Evolutionary conservation across 1,284 basidiomycete species (phyloP), one percentile per base, ranked within the genome.

Genomic region (Cutaneotrichosporon mucoides): DNA sequence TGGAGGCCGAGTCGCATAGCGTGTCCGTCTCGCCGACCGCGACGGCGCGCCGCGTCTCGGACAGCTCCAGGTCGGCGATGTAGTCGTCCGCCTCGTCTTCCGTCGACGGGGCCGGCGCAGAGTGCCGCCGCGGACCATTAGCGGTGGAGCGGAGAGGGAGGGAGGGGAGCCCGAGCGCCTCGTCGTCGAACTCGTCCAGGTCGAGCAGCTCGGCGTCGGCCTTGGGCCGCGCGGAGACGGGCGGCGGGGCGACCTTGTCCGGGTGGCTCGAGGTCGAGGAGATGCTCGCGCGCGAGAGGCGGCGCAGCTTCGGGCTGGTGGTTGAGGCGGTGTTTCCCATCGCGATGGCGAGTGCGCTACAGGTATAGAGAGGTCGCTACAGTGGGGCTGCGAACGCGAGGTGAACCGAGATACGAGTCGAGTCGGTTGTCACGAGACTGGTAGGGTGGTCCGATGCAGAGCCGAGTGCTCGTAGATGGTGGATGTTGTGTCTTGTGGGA

Each of bases 1-100:
- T 51, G 2, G 49, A 51, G 10, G 49, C 49, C 15, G 37, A 13
- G 49, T 51, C 49, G 38, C 49, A 51, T 10, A 51, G 16, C 49
- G 49, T 51, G 49, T 51, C 49, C 35, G 49, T 12, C 9, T 51
- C 49, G 49, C 15, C 37, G 16, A 24, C 24, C 24, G 24, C 24
- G 24, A 24, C 24, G 24, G 24, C 24, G 24, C 24, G 24, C 24
- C 24, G 24, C 24, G 24, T 24, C 24, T 24, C 24, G 24, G 24
- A 24, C 24, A 24, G 24, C 24, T 24, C 24, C 24, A 24, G 24
- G 24, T 24, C 24, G 24, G 12, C 49, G 16, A n/a, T 13, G 43
- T 44, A 6, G 9, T 13, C 43, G 15, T 44, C 15, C 12, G n/a
- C 38, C 8, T 8, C 38, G 38, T 8, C 38, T 40, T 9, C 12